Conservation (phyloP, 2,329 filamentous ascomycete species). For the Blastomyces gilchristii region DNA sequence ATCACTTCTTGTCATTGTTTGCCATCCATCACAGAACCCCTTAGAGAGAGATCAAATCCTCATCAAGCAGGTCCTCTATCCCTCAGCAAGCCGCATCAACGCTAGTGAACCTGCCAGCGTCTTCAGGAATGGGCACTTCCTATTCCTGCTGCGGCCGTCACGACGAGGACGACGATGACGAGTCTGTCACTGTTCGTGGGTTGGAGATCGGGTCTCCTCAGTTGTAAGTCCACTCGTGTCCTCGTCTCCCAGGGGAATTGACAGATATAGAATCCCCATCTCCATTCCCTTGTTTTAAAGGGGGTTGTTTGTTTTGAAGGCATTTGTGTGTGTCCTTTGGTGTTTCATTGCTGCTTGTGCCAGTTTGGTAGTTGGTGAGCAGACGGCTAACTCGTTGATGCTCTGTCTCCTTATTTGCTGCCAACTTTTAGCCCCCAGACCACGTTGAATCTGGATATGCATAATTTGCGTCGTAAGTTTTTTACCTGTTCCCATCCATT, state of each 20-base stretch:
- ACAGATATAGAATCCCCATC: background rate
- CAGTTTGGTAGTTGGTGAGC: too few relatives aligned
- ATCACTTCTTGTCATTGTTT: background rate
- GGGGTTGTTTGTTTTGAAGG: too few relatives aligned
- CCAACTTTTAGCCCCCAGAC: conserved; percentile 4
- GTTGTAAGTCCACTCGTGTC: background rate
- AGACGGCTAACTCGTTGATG: background rate
- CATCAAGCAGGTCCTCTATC: background rate
- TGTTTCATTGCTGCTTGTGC: background rate
- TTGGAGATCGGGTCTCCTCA: conserved; percentile 1
- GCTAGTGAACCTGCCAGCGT: background rate
- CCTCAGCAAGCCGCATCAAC: background rate
- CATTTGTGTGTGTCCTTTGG: background rate
- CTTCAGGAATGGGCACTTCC: background rate
- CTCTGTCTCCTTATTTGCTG: background rate
- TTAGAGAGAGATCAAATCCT: background rate
- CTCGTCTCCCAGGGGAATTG: background rate
- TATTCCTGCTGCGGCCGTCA: background rate
- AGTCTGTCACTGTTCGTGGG: background rate
- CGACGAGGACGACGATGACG: background rate
- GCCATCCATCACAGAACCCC: background rate
- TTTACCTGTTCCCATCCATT: background rate
- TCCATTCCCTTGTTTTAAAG: background rate
- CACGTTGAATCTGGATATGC: conserved; percentile 5
- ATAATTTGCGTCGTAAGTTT: conserved; percentile 10